Evolutionary conservation across 2,329 filamentous ascomycete genomes (phyloP).

Genomic region (Sporothrix dimorphospora): DNA sequence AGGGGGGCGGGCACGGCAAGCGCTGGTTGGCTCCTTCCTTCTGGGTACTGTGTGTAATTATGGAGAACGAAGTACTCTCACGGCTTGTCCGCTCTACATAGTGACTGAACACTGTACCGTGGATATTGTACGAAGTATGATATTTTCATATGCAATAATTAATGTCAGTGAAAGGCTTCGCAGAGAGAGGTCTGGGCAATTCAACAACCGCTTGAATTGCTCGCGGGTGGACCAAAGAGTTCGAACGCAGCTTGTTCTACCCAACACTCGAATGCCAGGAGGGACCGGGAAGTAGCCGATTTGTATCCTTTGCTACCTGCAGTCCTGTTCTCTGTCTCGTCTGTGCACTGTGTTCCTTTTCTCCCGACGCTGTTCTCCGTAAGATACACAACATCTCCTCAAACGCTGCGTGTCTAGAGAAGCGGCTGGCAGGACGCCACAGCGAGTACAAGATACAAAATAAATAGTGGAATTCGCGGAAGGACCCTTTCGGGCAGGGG

Average conservation of each 20-base stretch:
- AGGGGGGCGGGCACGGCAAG: slow-evolving; percentile 14
- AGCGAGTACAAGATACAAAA: neutral
- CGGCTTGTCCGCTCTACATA: neutral
- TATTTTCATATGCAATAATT: neutral
- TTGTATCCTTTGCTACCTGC: neutral
- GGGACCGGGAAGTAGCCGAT: neutral
- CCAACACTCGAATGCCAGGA: neutral
- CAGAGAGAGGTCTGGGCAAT: neutral
- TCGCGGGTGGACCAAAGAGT: neutral
- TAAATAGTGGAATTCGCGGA: neutral
- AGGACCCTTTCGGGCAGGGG: neutral
- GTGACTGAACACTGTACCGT: neutral
- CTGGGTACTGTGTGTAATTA: neutral
- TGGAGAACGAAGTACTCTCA: neutral
- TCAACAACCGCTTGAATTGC: neutral
- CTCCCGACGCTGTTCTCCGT: slow-evolving; percentile 1
- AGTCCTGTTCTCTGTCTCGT: neutral
- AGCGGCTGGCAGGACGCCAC: neutral
- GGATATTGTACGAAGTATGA: neutral
- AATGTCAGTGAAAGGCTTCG: neutral
- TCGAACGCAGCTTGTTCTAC: neutral
- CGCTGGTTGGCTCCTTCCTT: slow-evolving; percentile 12
- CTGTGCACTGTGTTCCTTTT: neutral
- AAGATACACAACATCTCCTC: neutral
- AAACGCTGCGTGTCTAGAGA: neutral